Conservation (phyloP, 306 rosid genomes). For the Pterocarpus macrocarpus region DNA sequence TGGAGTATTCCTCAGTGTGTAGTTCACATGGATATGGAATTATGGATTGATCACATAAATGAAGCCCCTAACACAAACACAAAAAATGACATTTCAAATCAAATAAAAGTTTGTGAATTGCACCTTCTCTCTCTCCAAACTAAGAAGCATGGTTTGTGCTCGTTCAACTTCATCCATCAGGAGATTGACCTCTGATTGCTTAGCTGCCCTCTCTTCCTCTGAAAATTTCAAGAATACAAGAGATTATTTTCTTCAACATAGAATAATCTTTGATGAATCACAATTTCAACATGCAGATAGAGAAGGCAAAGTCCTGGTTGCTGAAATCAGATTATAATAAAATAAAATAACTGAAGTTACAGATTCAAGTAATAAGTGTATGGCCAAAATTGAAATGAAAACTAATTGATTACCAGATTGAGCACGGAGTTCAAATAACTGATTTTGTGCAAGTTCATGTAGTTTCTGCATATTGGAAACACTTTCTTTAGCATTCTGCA, state of each 20-base stretch:
- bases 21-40: conserved; percentile 16
- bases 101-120: conserved; percentile 26
- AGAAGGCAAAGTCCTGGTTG: conserved; percentile 10
- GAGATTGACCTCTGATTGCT: conserved; percentile 93
- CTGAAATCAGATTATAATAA: conserved; percentile 16
- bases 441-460: conserved; percentile 96
- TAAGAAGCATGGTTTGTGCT: conserved; percentile 61
- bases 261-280: background rate
- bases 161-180: conserved; percentile 71
- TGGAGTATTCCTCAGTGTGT: background rate
- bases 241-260: conserved; percentile 30
- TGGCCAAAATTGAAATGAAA: conserved; percentile 40
- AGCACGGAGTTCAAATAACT: conserved; percentile 91
- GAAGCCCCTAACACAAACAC: background rate
- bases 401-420: conserved; percentile 77
- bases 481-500: conserved; percentile 92
- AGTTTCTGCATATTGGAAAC: conserved; percentile 94
- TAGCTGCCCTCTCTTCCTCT: conserved; percentile 91
- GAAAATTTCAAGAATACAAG: conserved; percentile 43
- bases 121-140: conserved; percentile 70
- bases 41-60: background rate
- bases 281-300: conserved; percentile 29
- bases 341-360: conserved; percentile 33
- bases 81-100: conserved; percentile 38
- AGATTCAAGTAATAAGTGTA: conserved; percentile 38